Conservation (phyloP, 2,329 filamentous ascomycete species). For the Colletotrichum sp. region DNA sequence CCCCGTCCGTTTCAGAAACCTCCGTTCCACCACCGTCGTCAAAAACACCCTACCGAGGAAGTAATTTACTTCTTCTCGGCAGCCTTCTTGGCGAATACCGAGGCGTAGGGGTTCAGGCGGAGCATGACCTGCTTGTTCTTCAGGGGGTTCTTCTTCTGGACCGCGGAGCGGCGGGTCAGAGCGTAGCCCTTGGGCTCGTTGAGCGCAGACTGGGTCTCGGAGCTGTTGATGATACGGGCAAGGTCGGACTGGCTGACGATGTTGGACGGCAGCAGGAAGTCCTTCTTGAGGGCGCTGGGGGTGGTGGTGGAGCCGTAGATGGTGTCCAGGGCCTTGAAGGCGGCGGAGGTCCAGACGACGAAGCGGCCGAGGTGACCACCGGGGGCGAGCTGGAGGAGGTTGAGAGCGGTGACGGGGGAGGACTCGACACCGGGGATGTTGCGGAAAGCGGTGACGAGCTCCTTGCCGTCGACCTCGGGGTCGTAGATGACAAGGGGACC, state of each 20-base stretch:
- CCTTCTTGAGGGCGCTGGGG: constrained; percentile 94
- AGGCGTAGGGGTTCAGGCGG: constrained; percentile 97
- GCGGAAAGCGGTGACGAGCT: constrained; percentile 93
- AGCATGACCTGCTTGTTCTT: constrained; percentile 98
- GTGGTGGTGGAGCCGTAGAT: constrained; percentile 95
- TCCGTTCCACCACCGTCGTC: constrained; percentile 13
- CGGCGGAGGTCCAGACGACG: constrained; percentile 97
- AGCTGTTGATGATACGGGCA: constrained; percentile 97
- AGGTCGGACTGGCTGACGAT: constrained; percentile 94
- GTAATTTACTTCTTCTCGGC: constrained; percentile 51
- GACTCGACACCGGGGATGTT: constrained; percentile 99
- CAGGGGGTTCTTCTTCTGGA: constrained; percentile 99
- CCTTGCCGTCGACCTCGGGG: constrained; percentile 92
- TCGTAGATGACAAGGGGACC: constrained; percentile 98
- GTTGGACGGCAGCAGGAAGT: constrained; percentile 96
- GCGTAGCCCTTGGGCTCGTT: constrained; percentile 89
- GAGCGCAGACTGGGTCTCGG: constrained; percentile 96
- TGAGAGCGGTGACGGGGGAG: constrained; percentile 88
- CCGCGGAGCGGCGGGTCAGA: constrained; percentile 84
- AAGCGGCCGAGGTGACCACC: constrained; percentile 99
- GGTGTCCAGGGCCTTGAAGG: constrained; percentile 94
- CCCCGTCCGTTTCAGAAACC: constrained; percentile 21
- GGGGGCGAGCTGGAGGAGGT: constrained; percentile 98
- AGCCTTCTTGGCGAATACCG: constrained; percentile 80
- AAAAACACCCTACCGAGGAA: not conserved